Base-by-base conservation (phyloP, 192 early-diverging fungal genomes). In the Umbelopsis sp. region DNA sequence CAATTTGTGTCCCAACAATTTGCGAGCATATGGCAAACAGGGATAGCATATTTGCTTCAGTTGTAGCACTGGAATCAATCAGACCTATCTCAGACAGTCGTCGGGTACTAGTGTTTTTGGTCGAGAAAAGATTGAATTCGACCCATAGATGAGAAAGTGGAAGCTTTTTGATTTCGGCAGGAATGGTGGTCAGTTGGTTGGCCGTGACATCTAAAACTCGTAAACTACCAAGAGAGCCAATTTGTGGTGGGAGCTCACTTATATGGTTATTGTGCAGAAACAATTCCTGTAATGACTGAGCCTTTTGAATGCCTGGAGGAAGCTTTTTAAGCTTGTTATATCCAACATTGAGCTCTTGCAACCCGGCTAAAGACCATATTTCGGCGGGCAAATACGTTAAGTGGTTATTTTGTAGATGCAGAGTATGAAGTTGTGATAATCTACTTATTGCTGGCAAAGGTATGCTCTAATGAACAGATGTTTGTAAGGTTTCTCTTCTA, bases 321-420 rank as follows among this genome's bases (percentile, higher is more conserved):
- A 82, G 37, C n/a, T 18, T 22, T 20, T n/a, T 49, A 7, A 82
- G 37, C 33, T 65, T 8, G 37, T 82, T 82, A 21, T 55, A 68
- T 12, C 73, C 75, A 15, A 82, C 10, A 67, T 80, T 77, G 2
- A 82, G 67, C 61, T 79, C 74, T 55, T 55, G 46, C 11, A 82
- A 61, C 9, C 49, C 55, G 21, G 22, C 46, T 2, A 82, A 68
- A 16, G 67, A 73, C 68, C 75, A 82, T 11, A 82, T 65, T 35
- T 68, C 67, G 12, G 15, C 13, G 2, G 77, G 78, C 33, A 82
- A 27, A 22, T 22, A 69, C 1, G 53, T 61, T 23, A 82, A 67
- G 18, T 73, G 44, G 46, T 82, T 82, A 27, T 71, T 65, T 45
- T 79, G 72, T 1, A 82, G 41, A 37, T 51, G 55, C 11, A 82